Evolutionary conservation across 176 grass and related monocot species (phyloP).

Genomic region (Phragmites australis): DNA sequence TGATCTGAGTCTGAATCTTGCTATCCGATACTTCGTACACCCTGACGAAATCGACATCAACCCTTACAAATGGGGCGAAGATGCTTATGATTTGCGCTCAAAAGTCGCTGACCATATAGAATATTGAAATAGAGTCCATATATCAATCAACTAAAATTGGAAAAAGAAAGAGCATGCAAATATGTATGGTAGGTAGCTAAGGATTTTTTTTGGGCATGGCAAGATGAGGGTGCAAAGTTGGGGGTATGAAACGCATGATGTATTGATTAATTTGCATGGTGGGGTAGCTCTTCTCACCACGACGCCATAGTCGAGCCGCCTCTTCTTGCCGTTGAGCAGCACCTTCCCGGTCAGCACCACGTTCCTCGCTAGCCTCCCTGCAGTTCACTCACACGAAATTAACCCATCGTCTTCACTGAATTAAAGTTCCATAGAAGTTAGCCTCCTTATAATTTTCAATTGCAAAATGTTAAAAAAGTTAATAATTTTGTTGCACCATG

Average conservation of each 20-base stretch:
- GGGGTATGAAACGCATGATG: neutral
- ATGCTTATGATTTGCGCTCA: neutral
- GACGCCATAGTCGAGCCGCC: conserved; percentile 84
- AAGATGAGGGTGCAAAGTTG: neutral
- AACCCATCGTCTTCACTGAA: neutral
- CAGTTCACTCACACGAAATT: neutral
- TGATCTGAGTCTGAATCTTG: conserved; percentile 4
- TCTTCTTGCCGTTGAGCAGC: conserved; percentile 88
- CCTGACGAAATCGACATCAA: neutral
- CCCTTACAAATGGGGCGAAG: neutral
- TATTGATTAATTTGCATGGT: neutral
- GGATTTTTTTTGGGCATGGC: neutral
- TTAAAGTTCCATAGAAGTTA: neutral
- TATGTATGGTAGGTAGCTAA: neutral
- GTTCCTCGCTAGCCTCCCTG: conserved; percentile 90
- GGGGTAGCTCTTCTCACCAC: conserved; percentile 52
- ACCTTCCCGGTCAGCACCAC: conserved; percentile 87
- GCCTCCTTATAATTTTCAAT: neutral
- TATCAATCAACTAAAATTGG: neutral
- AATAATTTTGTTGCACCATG: neutral
- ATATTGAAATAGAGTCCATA: neutral
- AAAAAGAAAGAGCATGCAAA: neutral
- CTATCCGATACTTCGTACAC: neutral
- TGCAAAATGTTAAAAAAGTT: neutral
- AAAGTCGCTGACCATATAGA: neutral